Base-by-base conservation (phyloP, 1,284 basidiomycete species). In the Stygiomarasmius scandens region DNA sequence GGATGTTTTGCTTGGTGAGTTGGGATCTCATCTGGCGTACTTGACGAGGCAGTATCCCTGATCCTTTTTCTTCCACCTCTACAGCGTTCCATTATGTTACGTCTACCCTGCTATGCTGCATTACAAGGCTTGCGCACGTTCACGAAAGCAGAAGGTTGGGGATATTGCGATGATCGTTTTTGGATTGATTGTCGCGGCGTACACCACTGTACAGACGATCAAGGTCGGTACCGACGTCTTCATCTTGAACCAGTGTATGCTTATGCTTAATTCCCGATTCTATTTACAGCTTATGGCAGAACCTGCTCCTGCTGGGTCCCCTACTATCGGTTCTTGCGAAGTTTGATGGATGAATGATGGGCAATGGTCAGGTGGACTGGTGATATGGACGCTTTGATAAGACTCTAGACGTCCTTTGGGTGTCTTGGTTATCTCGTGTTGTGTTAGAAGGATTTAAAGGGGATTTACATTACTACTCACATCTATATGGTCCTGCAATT, bases 41-140 rank as follows among this genome's bases (percentile, higher is more conserved):
- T n/a, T n/a, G n/a, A n/a, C n/a, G n/a, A n/a, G n/a, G n/a, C n/a
- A n/a, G n/a, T n/a, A n/a, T n/a, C n/a, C n/a, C n/a, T n/a, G n/a
- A n/a, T n/a, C n/a, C n/a, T 32, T 32, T 32, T 6, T 6, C 29
- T 32, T 12, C 29, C 49, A 48, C n/a, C n/a, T n/a, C n/a, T n/a
- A 22, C 58, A 95, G 95, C 69, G 89, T 98, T 6, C 96, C 96
- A 5, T 78, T 98, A 55, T 97, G 95, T 73, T 97, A 92, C 70
- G 89, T 96, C 50, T 97, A 98, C 69, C 96, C 95, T 3, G 90
- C 96, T 1, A 86, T 99, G 86, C 77, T 99, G 55, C 96, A 98
- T 71, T 90, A 95, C 73, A 92, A 86, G 72, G 95, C 92, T 2
- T 89, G 89, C 65, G 93, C 96, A 2, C 82, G 78, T 56, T 95